Conservation (phyloP, 768 basidiomycete genomes). For the Galerina sulciceps region DNA sequence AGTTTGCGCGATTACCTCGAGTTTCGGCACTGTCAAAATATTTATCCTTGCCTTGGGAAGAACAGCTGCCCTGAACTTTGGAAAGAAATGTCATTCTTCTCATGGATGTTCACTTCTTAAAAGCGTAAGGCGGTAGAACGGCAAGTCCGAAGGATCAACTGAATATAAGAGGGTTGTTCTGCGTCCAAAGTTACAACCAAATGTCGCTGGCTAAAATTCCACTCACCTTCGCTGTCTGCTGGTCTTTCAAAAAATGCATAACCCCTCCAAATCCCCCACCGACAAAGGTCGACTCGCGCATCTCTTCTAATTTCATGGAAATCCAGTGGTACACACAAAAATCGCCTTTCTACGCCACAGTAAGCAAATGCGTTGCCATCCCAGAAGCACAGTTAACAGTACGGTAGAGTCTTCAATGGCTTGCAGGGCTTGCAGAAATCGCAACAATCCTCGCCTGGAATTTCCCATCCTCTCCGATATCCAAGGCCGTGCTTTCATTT, state of each 20-base stretch:
- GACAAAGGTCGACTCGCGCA: neutral
- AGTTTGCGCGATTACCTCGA: too few relatives aligned
- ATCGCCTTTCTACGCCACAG: conserved; percentile 5
- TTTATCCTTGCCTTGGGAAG: too few relatives aligned
- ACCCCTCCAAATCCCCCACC: conserved; percentile 17
- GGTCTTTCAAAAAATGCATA: conserved; percentile 9
- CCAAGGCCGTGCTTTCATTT: neutral
- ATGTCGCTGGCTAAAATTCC: conserved; percentile 11
- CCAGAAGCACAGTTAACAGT: neutral
- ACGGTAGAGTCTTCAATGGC: conserved; percentile 5
- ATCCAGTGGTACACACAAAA: conserved; percentile 10
- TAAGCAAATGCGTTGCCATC: neutral
- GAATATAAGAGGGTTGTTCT: neutral
- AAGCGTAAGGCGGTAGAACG: neutral
- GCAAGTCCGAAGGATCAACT: neutral
- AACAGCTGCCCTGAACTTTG: too few relatives aligned
- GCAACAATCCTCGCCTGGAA: conserved; percentile 14
- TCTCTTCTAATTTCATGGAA: conserved; percentile 9
- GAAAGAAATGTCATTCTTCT: too few relatives aligned
- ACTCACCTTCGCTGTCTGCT: conserved; percentile 5
- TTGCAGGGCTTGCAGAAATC: conserved; percentile 9
- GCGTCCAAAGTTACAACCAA: neutral
- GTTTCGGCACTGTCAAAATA: too few relatives aligned
- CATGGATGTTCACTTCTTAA: too few relatives aligned
- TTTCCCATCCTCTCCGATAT: conserved; percentile 3